phyloP scores from a whole-genome alignment of 176 grass and related monocot genomes.

The Aegilops tauschii region DNA sequence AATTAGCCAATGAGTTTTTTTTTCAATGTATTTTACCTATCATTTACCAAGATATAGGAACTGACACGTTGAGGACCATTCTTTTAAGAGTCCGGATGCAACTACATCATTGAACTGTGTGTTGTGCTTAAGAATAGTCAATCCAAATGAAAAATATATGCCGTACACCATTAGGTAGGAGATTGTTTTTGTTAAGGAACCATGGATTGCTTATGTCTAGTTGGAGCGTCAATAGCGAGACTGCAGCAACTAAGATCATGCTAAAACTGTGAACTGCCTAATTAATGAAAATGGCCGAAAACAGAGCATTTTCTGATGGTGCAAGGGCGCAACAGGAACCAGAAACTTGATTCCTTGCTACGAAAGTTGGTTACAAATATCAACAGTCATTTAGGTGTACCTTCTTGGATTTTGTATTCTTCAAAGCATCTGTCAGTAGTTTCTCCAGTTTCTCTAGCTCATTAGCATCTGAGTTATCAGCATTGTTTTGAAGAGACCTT shows the following conservation, averaged over 20 bases:
- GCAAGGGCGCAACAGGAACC: neutral
- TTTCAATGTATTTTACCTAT: neutral
- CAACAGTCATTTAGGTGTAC: conserved; percentile 12
- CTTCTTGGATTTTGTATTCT: conserved; percentile 46
- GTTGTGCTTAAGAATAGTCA: neutral
- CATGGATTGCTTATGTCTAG: conserved; percentile 26
- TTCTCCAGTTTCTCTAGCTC: conserved; percentile 51
- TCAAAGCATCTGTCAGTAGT: conserved; percentile 48
- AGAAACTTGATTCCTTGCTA: neutral
- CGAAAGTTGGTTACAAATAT: neutral
- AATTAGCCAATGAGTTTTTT: neutral
- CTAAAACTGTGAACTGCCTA: neutral
- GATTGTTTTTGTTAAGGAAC: neutral
- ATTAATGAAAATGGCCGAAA: neutral
- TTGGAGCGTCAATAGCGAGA: neutral
- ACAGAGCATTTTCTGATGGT: neutral
- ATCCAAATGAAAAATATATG: neutral
- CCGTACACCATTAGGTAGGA: conserved; percentile 35
- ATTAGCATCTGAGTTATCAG: conserved; percentile 36
- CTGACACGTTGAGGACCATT: neutral
- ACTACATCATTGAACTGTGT: neutral
- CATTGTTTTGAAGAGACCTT: conserved; percentile 40
- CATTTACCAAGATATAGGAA: neutral
- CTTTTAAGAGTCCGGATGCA: neutral
- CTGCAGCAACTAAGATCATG: neutral